Percentiles rank a stretch among this genome's conserved stretches.
These are phyloP conservation scores for Cladosporium phlei DNA, from an alignment of 2,329 filamentous ascomycete genomes.

Conservation along the genomic window DNA sequence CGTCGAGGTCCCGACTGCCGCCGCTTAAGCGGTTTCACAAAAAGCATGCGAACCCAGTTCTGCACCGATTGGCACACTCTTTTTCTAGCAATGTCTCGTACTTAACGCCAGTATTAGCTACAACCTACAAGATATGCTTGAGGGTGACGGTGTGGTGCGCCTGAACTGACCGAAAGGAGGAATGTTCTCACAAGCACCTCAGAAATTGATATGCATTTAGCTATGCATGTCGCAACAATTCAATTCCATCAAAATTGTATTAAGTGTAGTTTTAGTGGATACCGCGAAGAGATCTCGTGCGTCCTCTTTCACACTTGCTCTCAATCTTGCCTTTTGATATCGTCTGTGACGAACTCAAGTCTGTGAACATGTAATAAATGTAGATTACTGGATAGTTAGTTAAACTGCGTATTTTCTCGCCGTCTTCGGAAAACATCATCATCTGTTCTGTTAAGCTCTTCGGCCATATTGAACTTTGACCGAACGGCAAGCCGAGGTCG, in stretches of 20 bases:
- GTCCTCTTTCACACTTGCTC: too few species aligned
- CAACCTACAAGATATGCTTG: slow-evolving; percentile 15
- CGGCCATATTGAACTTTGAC: not conserved
- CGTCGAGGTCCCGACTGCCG: slow-evolving; percentile 26
- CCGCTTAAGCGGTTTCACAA: slow-evolving; percentile 14
- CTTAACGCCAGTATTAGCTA: slow-evolving; percentile 16
- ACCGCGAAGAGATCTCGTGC: slow-evolving; percentile 6
- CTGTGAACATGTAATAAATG: not conserved
- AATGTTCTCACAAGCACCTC: slow-evolving; percentile 14
- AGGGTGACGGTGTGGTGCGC: slow-evolving; percentile 1
- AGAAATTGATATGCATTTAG: slow-evolving; percentile 17
- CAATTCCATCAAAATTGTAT: slow-evolving; percentile 12
- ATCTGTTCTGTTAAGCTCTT: not conserved
- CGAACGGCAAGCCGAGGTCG: not conserved
- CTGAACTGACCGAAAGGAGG: slow-evolving; percentile 23
- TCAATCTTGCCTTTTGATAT: too few species aligned
- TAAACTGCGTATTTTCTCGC: not conserved
- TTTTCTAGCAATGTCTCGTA: slow-evolving; percentile 13
- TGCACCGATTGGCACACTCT: slow-evolving; percentile 4
- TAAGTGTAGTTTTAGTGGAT: slow-evolving; percentile 21
- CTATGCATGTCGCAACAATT: slow-evolving; percentile 19
- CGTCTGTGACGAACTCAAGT: not conserved
- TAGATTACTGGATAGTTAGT: not conserved
- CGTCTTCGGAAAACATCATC: not conserved
- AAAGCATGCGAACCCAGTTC: not conserved